Evolutionary conservation across 176 grass and related monocot species (phyloP).

Genomic region (Elymus sibiricus): DNA sequence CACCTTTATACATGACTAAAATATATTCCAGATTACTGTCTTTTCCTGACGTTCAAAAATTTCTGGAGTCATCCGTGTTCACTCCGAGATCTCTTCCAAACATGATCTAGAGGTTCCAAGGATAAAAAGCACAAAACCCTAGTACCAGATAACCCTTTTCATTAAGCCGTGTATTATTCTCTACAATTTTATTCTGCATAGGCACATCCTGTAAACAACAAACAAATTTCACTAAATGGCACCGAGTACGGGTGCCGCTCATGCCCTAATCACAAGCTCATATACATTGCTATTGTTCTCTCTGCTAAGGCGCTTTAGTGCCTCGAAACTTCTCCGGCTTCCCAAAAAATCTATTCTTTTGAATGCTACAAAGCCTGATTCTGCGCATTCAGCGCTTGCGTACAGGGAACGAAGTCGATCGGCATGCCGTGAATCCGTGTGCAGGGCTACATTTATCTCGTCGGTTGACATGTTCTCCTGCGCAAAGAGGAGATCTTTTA

Average conservation of each 20-base stretch:
- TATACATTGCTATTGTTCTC: constrained; percentile 82
- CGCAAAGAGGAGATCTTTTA: not conserved
- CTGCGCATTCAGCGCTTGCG: constrained; percentile 57
- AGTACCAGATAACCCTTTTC: not conserved
- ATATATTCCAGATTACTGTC: not conserved
- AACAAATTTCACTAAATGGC: constrained; percentile 1
- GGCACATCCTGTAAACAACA: constrained; percentile 3
- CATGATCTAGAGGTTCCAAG: not conserved
- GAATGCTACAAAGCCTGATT: constrained; percentile 55
- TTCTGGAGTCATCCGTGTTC: not conserved
- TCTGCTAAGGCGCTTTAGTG: constrained; percentile 69
- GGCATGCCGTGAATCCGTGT: constrained; percentile 91
- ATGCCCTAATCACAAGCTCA: constrained; percentile 85
- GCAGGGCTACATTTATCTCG: constrained; percentile 73
- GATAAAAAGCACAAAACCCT: not conserved
- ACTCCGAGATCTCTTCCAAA: not conserved
- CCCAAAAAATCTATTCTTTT: constrained; percentile 92
- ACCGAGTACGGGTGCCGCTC: constrained; percentile 33
- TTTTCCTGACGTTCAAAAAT: too few species aligned
- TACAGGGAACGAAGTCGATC: constrained; percentile 78
- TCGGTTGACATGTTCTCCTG: constrained; percentile 81
- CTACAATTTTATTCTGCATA: constrained; percentile 20
- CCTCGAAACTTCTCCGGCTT: constrained; percentile 87
- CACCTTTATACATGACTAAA: not conserved
- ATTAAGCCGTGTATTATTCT: constrained; percentile 14